Evolutionary conservation across 805 yeast species (phyloP).

Genomic region (Saturnispora halmiae): DNA sequence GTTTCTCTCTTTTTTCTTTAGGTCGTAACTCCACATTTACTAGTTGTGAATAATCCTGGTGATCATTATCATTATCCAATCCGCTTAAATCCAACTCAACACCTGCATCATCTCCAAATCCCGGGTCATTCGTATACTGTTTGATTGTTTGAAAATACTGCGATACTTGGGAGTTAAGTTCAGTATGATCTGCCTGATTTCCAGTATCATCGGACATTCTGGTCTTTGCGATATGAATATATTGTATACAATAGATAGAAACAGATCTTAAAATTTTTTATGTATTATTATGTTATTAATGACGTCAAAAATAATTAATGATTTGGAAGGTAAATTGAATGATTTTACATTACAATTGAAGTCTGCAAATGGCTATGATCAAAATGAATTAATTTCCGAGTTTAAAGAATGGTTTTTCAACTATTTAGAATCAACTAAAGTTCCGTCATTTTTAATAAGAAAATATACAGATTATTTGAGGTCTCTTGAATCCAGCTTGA

Average conservation of each 20-base stretch:
- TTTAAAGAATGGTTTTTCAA: slow-evolving; percentile 17
- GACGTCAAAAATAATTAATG: slow-evolving; percentile 15
- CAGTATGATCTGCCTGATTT: slow-evolving; percentile 21
- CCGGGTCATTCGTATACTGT: slow-evolving; percentile 16
- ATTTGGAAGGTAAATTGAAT: slow-evolving; percentile 13
- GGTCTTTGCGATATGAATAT: too few relatives aligned
- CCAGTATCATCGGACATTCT: slow-evolving; percentile 1
- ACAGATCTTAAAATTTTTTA: background rate
- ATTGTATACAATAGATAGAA: background rate
- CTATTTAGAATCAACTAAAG: slow-evolving; percentile 8
- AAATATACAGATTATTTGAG: slow-evolving; percentile 17
- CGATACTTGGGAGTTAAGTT: slow-evolving; percentile 23
- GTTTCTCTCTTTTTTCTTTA: background rate
- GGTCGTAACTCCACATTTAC: slow-evolving; percentile 3
- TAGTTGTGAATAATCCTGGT: background rate
- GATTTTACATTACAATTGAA: background rate
- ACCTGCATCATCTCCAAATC: slow-evolving; percentile 10
- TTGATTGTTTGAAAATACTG: slow-evolving; percentile 23
- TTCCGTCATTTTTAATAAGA: slow-evolving; percentile 23
- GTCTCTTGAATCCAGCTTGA: slow-evolving; percentile 8
- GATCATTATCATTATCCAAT: background rate
- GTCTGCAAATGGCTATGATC: background rate
- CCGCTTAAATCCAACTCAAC: slow-evolving; percentile 18
- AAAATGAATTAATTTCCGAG: background rate
- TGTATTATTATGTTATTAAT: slow-evolving; percentile 3